Evolutionary conservation across 164 flowering plant species (phyloP), one percentile per base, ranked within the genome.

Genomic region (Vitis riparia): DNA sequence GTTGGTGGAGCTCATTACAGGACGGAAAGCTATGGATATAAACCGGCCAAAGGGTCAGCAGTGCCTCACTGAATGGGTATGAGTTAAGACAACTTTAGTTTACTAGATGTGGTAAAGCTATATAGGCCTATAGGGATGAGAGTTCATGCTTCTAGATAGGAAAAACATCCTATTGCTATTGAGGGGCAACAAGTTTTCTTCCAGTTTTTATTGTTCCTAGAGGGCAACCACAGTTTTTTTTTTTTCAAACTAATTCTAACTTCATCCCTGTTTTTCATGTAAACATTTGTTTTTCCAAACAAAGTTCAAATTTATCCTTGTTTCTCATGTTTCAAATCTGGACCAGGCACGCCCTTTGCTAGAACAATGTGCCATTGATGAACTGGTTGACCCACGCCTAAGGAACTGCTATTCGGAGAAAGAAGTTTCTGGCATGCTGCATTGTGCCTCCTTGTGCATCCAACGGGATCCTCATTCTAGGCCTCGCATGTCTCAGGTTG

Each of bases 401-500:
- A 76, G 59, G 59, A 71, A 78, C 58, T 69, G 76, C 67, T 94
- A 84, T 66, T 72, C 81, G 30, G 90, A 90, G 63, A 73, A 81
- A 27, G 96, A 94, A 77, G 86, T 90, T 48, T 68, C 60, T 52
- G 70, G 73, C 56, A 91, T 94, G 97, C 69, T 90, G 64, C 89
- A 80, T 75, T 90, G 95, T 79, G 97, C 98, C 65, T 85, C 87
- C 44, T 68, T 91, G 78, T 94, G 99, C 87, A 89, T 94, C 30
- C 75, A 83, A 44, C 82, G 87, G 1, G 94, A 94, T 73, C 94
- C 97, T 61, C 80, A 87, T 67, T 74, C 78, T 48, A 83, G 99
- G 78, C 99, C 99, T 67, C 91, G 98, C 51, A 92, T 94, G 96
- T 94, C 98, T 70, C 98, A 94, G 99, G 99, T 94, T 59, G 5